Conservation (phyloP, 306 rosid genomes). For the Ormosia semicastrata region DNA sequence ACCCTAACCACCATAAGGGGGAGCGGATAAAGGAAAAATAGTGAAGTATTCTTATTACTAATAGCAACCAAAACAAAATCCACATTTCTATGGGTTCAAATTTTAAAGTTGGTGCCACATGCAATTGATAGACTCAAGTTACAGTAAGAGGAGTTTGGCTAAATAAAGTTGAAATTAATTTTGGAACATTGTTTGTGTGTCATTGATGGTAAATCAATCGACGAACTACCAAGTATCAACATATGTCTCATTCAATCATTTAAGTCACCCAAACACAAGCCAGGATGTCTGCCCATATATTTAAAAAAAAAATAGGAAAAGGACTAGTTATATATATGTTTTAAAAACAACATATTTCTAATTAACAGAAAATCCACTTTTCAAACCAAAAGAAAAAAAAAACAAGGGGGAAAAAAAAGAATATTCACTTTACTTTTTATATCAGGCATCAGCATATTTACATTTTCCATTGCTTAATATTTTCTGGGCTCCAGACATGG, state of each 20-base stretch:
- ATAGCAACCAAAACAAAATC: not conserved
- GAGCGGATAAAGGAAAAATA: not conserved
- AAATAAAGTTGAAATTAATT: not conserved
- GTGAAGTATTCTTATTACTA: not conserved
- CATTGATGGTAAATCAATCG: not conserved
- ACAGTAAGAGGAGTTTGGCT: not conserved
- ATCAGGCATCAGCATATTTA: not conserved
- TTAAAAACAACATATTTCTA: slow-evolving; percentile 13
- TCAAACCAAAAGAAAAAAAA: not conserved
- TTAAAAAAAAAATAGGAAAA: not conserved
- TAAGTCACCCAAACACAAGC: not conserved
- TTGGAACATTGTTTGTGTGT: not conserved
- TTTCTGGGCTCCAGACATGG: slow-evolving; percentile 10
- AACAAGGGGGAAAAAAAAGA: not conserved
- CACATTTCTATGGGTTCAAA: not conserved
- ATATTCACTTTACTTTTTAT: not conserved
- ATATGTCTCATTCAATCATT: slow-evolving; percentile 9
- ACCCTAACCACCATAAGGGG: not conserved
- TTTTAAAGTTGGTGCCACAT: not conserved
- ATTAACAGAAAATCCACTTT: not conserved
- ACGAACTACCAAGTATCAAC: not conserved
- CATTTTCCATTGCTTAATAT: not conserved
- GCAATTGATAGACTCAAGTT: not conserved
- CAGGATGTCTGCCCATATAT: not conserved
- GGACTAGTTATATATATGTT: not conserved